Base-by-base conservation (phyloP, 2,329 filamentous ascomycete species). In the Verticillium dahliae region DNA sequence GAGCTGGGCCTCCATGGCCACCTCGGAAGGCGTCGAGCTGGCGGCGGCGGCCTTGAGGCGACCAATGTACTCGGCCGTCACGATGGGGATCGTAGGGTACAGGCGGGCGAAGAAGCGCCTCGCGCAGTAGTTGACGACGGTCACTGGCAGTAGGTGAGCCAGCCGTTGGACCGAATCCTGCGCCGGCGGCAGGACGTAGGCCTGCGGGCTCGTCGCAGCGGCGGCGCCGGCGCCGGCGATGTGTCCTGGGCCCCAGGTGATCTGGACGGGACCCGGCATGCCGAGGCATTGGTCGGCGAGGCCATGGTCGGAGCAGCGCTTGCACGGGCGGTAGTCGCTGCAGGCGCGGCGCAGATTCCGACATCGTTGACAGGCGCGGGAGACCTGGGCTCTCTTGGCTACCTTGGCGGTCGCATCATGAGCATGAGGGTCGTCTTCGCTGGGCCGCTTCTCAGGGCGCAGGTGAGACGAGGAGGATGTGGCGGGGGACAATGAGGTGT, bases 251-350 rank as follows among this genome's bases (percentile, higher is more conserved):
- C 62, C 59, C 60, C 62, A 62, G 56, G 65, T 64, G 54, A 67
- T 59, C 18, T 61, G 56, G 38, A 63, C 35, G 27, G 63, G 61
- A 18, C 63, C 64, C 31, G 63, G 61, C 52, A 65, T 59, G 34
- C 67, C 65, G 45, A 69, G 63, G 58, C 77, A 80, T 50, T 77
- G 72, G 15, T 76, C 71, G 4, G 66, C 73, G 13, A 79, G 67
- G n/a, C 77, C 78, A 14, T 76, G 74, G 41, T 74, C 72, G 61
- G 74, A 65, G 67, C 78, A 80, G 59, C 78, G 69, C 59, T 71
- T 71, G 67, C 78, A 80, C 11, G 78, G 78, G 54, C 78, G 69
- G 57, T 71, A 74, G 66, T 80, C 77, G 67, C 74, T 79, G 65
- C 78, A 80, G 1, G 76, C 77, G 37, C 78, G 72, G 35, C 78